These are phyloP conservation scores for Diaporthe australafricana DNA, from an alignment of 2,329 filamentous ascomycete species.

Conservation along the genomic window DNA sequence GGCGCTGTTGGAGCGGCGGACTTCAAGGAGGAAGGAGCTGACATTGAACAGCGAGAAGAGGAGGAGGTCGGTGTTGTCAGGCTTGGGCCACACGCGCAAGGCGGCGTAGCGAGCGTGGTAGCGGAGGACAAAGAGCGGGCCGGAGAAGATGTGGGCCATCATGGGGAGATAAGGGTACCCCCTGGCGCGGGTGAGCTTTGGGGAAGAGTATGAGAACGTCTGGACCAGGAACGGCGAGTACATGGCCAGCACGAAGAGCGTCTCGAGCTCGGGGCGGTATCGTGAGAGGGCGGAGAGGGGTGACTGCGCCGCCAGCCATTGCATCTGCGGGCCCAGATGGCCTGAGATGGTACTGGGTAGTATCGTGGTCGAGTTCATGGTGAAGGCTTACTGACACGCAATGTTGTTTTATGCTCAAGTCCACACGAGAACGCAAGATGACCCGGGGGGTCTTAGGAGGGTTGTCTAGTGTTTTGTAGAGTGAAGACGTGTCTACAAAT, in stretches of 20 bases:
- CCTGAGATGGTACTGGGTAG: background rate
- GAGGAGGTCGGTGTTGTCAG: slow-evolving; percentile 20
- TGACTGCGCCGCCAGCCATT: slow-evolving; percentile 2
- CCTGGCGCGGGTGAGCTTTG: slow-evolving; percentile 26
- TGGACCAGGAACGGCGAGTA: slow-evolving; percentile 22
- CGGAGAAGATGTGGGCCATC: slow-evolving; percentile 19
- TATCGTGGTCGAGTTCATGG: slow-evolving; percentile 15
- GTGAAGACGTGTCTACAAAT: background rate
- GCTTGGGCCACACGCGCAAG: slow-evolving; percentile 26
- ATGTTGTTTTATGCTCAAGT: too few relatives aligned
- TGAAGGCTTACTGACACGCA: background rate
- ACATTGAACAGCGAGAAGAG: slow-evolving; percentile 27
- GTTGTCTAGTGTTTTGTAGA: background rate
- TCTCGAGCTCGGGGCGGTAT: slow-evolving; percentile 32
- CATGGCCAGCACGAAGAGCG: slow-evolving; percentile 25
- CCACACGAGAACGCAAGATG: background rate
- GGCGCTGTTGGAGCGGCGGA: background rate
- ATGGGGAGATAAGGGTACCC: slow-evolving; percentile 12
- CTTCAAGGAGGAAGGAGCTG: slow-evolving; percentile 14
- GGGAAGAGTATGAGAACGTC: slow-evolving; percentile 4
- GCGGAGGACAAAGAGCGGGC: background rate
- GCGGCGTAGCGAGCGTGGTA: slow-evolving; percentile 31
- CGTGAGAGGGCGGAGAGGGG: background rate
- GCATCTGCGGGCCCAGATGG: background rate
- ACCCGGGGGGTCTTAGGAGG: background rate